phyloP scores from a whole-genome alignment of 352 stramenopile genomes.

The Pythium insidiosum region DNA sequence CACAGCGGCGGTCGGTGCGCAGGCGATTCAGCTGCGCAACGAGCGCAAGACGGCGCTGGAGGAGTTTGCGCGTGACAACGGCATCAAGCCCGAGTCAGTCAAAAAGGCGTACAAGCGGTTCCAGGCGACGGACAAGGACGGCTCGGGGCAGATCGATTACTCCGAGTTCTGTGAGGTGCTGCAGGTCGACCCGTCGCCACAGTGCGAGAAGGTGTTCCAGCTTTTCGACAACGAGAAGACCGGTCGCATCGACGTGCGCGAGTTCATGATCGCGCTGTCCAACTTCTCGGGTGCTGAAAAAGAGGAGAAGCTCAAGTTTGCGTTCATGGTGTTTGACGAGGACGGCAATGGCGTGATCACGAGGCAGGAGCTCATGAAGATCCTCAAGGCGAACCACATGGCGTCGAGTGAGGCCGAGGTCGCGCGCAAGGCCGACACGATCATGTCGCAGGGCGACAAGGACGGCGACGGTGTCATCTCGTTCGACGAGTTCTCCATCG shows the following conservation, averaged over 20 bases:
- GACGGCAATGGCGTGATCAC: conserved; percentile 94
- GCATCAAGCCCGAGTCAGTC: conserved; percentile 94
- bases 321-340: conserved; percentile 94
- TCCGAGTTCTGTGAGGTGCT: conserved; percentile 96
- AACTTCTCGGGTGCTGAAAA: conserved; percentile 94
- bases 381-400: conserved; percentile 95
- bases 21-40: conserved; percentile 91
- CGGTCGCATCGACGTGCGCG: conserved; percentile 88
- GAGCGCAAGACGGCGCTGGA: conserved; percentile 86
- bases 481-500: conserved; percentile 95
- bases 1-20: conserved; percentile 25
- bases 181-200: conserved; percentile 87
- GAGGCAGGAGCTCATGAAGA: conserved; percentile 91
- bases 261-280: conserved; percentile 93
- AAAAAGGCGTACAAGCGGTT: conserved; percentile 97
- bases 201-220: conserved; percentile 92
- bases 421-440: conserved; percentile 93
- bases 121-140: conserved; percentile 92
- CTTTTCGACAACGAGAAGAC: conserved; percentile 92
- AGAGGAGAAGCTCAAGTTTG: conserved; percentile 96
- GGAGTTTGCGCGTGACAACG: conserved; percentile 93
- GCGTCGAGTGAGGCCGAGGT: conserved; percentile 88
- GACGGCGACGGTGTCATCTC: conserved; percentile 95
- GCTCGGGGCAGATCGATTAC: conserved; percentile 94
- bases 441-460: conserved; percentile 96